Base-by-base conservation (phyloP, 1,139 yeast genomes). In the Kodamaea sp. region DNA sequence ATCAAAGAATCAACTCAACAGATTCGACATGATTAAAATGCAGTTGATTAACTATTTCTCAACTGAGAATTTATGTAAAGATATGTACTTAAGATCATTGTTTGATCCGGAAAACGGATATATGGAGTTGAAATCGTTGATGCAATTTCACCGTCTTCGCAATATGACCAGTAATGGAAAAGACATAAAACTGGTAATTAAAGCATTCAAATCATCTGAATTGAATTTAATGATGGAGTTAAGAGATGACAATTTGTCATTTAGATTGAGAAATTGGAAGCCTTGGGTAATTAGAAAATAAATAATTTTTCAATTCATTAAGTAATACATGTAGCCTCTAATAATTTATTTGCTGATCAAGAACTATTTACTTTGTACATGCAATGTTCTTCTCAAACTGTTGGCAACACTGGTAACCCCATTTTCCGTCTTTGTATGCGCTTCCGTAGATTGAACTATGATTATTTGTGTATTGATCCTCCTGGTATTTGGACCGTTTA, bases 361-460 rank as follows among this genome's bases (percentile, higher is more conserved):
- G 9, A 30, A 30, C 9, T 15, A 27, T 24, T 24, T 12, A 10
- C 20, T 35, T 31, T 10, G 31, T 37, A 31, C 50, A 47, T 5
- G 22, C 20, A 4, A 42, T 38, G 24, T 41, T 34, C 20, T 33
- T 35, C 3, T 15, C 34, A 7, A 40, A 36, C 32, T 62, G 60
- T 38, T 63, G 62, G 42, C 80, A 75, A 47, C 80, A 75, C 6
- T 49, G 47, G 45, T 61, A 75, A 3, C 80, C 80, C 80, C 80
- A 75, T 39, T 56, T 52, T 2, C 75, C 75, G 27, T 65, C 57
- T n/a, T 52, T 40, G 60, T 71, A 75, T 50, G 62, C 73, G 12
- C 78, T 71, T 0, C 80, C 80, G 67, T 69, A 75, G 0, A 73
- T 67, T 6, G 63, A 52, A 1, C 64, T 50, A 44, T 75, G 80